Conservation (phyloP, 2,329 filamentous ascomycete genomes). For the Penicillium griseofulvum region DNA sequence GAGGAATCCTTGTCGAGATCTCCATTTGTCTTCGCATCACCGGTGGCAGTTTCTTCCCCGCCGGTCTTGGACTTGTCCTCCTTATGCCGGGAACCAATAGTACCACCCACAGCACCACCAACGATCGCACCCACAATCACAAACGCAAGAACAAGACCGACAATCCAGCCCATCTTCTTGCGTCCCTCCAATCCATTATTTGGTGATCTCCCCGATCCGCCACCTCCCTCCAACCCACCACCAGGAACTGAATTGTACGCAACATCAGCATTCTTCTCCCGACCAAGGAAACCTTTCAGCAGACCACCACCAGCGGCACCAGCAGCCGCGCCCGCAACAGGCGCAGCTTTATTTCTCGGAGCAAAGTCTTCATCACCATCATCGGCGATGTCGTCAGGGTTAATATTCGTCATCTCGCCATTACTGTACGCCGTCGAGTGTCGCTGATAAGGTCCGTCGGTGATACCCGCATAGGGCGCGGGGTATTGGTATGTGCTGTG, state of each 20-base stretch:
- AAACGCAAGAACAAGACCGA: slow-evolving; percentile 64
- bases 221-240: slow-evolving; percentile 26
- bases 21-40: slow-evolving; percentile 63
- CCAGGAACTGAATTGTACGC: slow-evolving; percentile 57
- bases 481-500: slow-evolving; percentile 44
- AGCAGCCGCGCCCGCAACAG: slow-evolving; percentile 41
- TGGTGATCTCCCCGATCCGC: slow-evolving; percentile 66
- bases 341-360: slow-evolving; percentile 24
- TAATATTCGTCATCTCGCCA: slow-evolving; percentile 51
- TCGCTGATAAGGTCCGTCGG: slow-evolving; percentile 66
- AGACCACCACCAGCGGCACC: slow-evolving; percentile 45
- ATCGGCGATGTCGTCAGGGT: slow-evolving; percentile 78
- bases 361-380: slow-evolving; percentile 82
- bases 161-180: slow-evolving; percentile 67
- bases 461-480: slow-evolving; percentile 34
- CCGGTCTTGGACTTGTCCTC: slow-evolving; percentile 30
- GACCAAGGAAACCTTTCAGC: slow-evolving; percentile 45
- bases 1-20: slow-evolving; percentile 70
- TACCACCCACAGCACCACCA: slow-evolving; percentile 70
- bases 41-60: slow-evolving; percentile 52
- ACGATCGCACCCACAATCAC: slow-evolving; percentile 68
- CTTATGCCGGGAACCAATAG: slow-evolving; percentile 57
- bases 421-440: slow-evolving; percentile 52
- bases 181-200: slow-evolving; percentile 59
- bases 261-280: slow-evolving; percentile 43